A percentile compares a stretch with the other conserved stretches of the same genome.
Evolutionary conservation across 2,329 filamentous ascomycete genomes (phyloP).

Genomic region (Camptophora hylomeconis): DNA sequence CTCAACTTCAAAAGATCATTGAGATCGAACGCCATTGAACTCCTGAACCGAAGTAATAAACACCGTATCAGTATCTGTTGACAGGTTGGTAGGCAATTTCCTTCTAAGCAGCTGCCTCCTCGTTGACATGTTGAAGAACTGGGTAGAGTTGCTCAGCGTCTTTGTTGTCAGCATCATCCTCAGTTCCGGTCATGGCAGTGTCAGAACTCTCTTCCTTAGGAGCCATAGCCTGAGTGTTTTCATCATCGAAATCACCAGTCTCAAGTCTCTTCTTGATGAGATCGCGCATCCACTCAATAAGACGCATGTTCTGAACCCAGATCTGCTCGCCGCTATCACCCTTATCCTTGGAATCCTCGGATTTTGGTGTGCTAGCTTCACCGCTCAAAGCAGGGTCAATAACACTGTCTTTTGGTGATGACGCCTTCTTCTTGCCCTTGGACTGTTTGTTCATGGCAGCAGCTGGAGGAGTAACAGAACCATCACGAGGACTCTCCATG

Average conservation of each 20-base stretch:
- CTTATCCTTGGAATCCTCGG: conserved; percentile 20
- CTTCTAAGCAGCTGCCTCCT: conserved; percentile 10
- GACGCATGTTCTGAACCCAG: conserved; percentile 53
- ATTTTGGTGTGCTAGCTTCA: conserved; percentile 15
- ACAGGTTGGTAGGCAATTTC: too few relatives aligned
- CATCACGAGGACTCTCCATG: conserved; percentile 23
- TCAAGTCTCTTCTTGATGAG: conserved; percentile 44
- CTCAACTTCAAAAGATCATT: too few relatives aligned
- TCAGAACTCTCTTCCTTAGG: conserved; percentile 26
- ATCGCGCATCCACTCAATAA: conserved; percentile 46
- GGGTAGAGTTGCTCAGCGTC: conserved; percentile 18
- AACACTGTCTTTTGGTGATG: conserved; percentile 12
- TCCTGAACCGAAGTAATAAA: too few relatives aligned
- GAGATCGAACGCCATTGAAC: too few relatives aligned
- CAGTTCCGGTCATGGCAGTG: conserved; percentile 31
- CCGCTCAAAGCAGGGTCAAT: conserved; percentile 16
- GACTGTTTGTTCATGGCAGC: conserved; percentile 10
- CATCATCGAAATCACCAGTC: conserved; percentile 34
- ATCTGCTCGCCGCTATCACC: conserved; percentile 23
- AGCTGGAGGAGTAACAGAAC: conserved; percentile 16
- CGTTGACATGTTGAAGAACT: conserved; percentile 15
- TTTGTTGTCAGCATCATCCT: conserved; percentile 15
- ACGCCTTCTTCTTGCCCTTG: conserved; percentile 12
- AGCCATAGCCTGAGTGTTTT: conserved; percentile 10
- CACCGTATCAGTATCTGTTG: too few relatives aligned